Percentiles rank a stretch among this genome's conserved stretches.
phyloP scores from a whole-genome alignment of 2,329 filamentous ascomycete species.

The Talaromyces sp. region DNA sequence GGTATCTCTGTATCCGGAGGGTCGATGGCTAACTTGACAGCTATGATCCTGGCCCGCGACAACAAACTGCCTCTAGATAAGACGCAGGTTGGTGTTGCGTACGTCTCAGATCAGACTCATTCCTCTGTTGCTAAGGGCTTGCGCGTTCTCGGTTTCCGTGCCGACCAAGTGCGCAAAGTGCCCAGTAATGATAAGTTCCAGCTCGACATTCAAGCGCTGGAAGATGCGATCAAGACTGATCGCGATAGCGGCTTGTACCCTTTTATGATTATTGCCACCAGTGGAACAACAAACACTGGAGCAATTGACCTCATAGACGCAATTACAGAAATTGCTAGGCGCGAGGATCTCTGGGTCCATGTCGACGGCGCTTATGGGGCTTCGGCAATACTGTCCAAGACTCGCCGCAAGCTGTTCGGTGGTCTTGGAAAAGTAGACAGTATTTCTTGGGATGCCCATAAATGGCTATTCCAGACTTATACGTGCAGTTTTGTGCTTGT shows the following conservation, averaged over 20 bases:
- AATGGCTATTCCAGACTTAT: slow-evolving; percentile 23
- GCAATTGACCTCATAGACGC: slow-evolving; percentile 17
- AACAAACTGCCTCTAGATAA: slow-evolving; percentile 4
- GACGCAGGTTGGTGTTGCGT: slow-evolving; percentile 10
- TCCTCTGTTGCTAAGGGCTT: slow-evolving; percentile 14
- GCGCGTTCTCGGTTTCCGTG: slow-evolving; percentile 14
- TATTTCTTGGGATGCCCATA: slow-evolving; percentile 23
- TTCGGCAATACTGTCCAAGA: slow-evolving; percentile 15
- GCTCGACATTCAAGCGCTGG: neutral
- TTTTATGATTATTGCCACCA: slow-evolving; percentile 17
- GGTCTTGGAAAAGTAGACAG: slow-evolving; percentile 17
- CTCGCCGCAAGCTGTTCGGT: slow-evolving; percentile 2
- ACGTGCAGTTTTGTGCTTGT: slow-evolving; percentile 21
- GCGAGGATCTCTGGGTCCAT: slow-evolving; percentile 19
- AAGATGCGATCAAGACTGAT: slow-evolving; percentile 9
- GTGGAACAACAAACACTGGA: slow-evolving; percentile 17
- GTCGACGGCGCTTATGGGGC: slow-evolving; percentile 21
- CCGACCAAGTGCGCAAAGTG: slow-evolving; percentile 14
- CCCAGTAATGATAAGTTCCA: slow-evolving; percentile 9
- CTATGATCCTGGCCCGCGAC: slow-evolving; percentile 18
- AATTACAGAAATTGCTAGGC: slow-evolving; percentile 10
- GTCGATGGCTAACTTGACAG: slow-evolving; percentile 20
- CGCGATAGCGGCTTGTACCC: slow-evolving; percentile 4
- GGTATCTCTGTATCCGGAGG: slow-evolving; percentile 19
- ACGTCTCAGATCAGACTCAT: slow-evolving; percentile 18